phyloP scores from a whole-genome alignment of 176 grass and related monocot species.

The Thinopyrum elongatum region DNA sequence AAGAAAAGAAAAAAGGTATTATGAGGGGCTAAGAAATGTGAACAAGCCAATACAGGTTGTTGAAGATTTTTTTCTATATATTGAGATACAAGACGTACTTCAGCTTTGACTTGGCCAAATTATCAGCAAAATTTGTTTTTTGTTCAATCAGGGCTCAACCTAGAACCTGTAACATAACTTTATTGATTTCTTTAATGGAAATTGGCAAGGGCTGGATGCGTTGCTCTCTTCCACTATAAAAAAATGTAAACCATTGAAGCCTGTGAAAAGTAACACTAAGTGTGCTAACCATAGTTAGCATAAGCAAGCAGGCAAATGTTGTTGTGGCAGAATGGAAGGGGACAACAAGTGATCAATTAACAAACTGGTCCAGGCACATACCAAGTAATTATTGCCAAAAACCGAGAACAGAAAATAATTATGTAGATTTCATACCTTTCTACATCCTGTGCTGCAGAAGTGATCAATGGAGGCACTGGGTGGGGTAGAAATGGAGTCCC shows the following conservation, averaged over 20 bases:
- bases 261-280: slow-evolving; percentile 4
- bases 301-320: not conserved
- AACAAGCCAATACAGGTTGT: not conserved
- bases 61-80: slow-evolving; percentile 8
- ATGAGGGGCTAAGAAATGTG: not conserved
- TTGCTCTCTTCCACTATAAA: not conserved
- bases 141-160: not conserved
- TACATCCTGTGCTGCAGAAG: slow-evolving; percentile 77
- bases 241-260: not conserved
- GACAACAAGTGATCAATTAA: slow-evolving; percentile 4
- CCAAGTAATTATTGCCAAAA: slow-evolving; percentile 14
- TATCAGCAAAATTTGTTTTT: not conserved
- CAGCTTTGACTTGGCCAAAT: not conserved
- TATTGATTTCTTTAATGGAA: not conserved
- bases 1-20: not conserved
- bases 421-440: slow-evolving; percentile 55
- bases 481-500: slow-evolving; percentile 29
- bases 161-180: slow-evolving; percentile 1
- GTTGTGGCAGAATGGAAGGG: not conserved
- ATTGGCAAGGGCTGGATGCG: not conserved
- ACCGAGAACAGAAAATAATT: not conserved
- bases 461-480: slow-evolving; percentile 32
- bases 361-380: slow-evolving; percentile 24
- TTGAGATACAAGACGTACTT: not conserved
- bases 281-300: not conserved